These are phyloP conservation scores for Pythium grandisporangium DNA, from an alignment of 352 stramenopile species.

Conservation along the genomic window DNA sequence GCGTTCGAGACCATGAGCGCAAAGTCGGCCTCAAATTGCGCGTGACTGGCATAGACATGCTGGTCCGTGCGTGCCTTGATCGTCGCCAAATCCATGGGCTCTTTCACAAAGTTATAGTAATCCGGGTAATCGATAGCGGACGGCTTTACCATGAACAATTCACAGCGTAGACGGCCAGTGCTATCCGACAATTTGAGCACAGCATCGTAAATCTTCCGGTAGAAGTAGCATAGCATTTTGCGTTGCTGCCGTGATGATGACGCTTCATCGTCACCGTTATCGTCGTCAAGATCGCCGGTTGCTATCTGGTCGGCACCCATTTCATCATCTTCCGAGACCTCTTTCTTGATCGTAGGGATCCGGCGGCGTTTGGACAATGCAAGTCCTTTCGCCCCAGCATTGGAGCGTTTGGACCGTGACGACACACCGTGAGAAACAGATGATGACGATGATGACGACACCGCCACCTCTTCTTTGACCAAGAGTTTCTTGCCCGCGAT, in stretches of 20 bases:
- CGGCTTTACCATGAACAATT: constrained; percentile 75
- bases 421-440: too few relatives aligned
- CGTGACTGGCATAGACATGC: constrained; percentile 53
- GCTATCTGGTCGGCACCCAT: constrained; percentile 25
- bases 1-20: constrained; percentile 84
- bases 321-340: constrained; percentile 14
- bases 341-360: constrained; percentile 4
- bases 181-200: constrained; percentile 70
- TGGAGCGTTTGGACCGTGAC: constrained; percentile 4
- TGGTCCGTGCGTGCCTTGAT: constrained; percentile 76
- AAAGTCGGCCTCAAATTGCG: constrained; percentile 71
- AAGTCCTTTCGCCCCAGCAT: constrained; percentile 3
- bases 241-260: constrained; percentile 34
- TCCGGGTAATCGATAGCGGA: constrained; percentile 78
- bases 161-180: constrained; percentile 50
- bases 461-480: constrained; percentile 13
- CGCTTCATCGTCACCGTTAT: constrained; percentile 25
- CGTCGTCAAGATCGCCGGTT: constrained; percentile 16
- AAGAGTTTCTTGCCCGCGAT: constrained; percentile 21
- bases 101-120: constrained; percentile 85
- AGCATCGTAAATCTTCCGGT: constrained; percentile 79
- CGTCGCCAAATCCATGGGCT: constrained; percentile 83
- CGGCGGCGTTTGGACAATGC: constrained; percentile 6
- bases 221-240: constrained; percentile 74
- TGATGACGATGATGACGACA: background rate